A percentile compares a stretch with the other conserved stretches of the same genome.
These are phyloP conservation scores for Schwanniomyces sp. DNA, from an alignment of 805 yeast species.

Conservation along the genomic window DNA sequence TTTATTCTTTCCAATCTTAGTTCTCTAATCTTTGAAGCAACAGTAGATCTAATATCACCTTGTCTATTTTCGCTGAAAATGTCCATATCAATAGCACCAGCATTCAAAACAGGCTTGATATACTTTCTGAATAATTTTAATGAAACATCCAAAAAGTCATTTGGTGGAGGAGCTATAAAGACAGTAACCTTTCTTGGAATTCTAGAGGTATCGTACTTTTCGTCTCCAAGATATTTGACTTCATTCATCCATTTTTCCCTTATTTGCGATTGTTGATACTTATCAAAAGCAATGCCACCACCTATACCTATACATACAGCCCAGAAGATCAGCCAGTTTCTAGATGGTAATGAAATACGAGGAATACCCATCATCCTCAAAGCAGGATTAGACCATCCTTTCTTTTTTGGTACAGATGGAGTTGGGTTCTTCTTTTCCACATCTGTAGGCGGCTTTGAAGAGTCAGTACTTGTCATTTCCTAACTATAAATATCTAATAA, in stretches of 20 bases:
- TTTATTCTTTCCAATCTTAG: slow-evolving; percentile 47
- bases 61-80: slow-evolving; percentile 76
- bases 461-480: neutral
- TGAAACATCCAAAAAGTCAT: slow-evolving; percentile 78
- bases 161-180: slow-evolving; percentile 96
- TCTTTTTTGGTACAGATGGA: slow-evolving; percentile 19
- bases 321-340: slow-evolving; percentile 95
- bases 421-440: neutral
- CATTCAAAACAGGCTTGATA: slow-evolving; percentile 80
- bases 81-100: slow-evolving; percentile 84
- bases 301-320: slow-evolving; percentile 59
- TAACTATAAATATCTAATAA: neutral
- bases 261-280: slow-evolving; percentile 64
- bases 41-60: slow-evolving; percentile 80
- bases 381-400: slow-evolving; percentile 72
- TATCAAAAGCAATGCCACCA: slow-evolving; percentile 82
- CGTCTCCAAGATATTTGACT: slow-evolving; percentile 56
- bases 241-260: slow-evolving; percentile 62
- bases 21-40: slow-evolving; percentile 79
- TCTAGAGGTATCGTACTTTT: slow-evolving; percentile 42
- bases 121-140: slow-evolving; percentile 71
- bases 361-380: slow-evolving; percentile 84
- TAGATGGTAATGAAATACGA: slow-evolving; percentile 72
- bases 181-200: slow-evolving; percentile 76
- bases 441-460: neutral